Conservation (phyloP, 2,329 filamentous ascomycete genomes). For the Onygenales sp. region DNA sequence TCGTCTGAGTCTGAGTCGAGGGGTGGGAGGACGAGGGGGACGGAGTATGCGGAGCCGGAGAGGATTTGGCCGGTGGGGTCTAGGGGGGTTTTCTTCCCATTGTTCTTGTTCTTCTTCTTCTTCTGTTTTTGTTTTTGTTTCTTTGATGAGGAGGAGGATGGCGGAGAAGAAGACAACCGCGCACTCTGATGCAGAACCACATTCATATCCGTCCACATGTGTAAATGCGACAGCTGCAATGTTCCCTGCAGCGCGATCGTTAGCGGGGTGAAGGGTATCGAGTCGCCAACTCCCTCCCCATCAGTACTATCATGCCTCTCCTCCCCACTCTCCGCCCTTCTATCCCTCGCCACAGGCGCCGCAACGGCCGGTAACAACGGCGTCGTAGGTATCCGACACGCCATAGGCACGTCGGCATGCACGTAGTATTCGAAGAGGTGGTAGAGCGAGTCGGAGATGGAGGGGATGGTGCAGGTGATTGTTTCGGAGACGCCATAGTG, state of each 20-base stretch:
- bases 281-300: constrained; percentile 14
- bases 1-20: constrained; percentile 13
- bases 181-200: constrained; percentile 61
- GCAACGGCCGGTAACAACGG: constrained; percentile 40
- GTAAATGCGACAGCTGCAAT: constrained; percentile 78
- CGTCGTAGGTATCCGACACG: constrained; percentile 77
- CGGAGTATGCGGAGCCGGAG: constrained; percentile 77
- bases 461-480: constrained; percentile 43
- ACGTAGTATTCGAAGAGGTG: constrained; percentile 75
- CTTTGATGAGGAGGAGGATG: constrained; percentile 21
- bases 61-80: constrained; percentile 60
- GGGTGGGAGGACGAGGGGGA: constrained; percentile 52
- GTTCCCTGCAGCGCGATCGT: constrained; percentile 85
- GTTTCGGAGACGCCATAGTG: constrained; percentile 67
- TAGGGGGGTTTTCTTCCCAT: constrained; percentile 33
- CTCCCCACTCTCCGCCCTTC: constrained; percentile 31
- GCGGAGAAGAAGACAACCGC: constrained; percentile 13
- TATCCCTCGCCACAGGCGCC: constrained; percentile 25
- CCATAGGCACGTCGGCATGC: constrained; percentile 86
- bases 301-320: not conserved
- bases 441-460: constrained; percentile 44
- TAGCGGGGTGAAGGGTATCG: constrained; percentile 62
- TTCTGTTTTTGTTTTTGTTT: constrained; percentile 20
- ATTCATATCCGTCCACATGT: constrained; percentile 83
- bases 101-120: constrained; percentile 44